These are phyloP conservation scores for Amanita pseudoporphyria DNA, from an alignment of 768 basidiomycete species.

Conservation along the genomic window DNA sequence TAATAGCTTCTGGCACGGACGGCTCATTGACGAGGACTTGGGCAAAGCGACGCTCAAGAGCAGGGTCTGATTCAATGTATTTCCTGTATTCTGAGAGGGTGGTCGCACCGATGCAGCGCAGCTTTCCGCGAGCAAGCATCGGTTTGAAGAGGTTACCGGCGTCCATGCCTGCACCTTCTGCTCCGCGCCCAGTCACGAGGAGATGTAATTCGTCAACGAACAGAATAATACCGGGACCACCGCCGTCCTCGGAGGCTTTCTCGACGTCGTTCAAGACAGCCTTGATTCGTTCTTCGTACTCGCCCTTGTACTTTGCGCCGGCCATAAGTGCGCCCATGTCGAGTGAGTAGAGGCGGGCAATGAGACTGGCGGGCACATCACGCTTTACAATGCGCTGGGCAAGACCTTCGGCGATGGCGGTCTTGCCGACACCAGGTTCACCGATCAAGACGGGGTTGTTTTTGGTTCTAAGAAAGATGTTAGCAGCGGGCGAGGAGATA, in stretches of 20 bases:
- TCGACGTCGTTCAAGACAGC: conserved; percentile 89
- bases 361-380: conserved; percentile 72
- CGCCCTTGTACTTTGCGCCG: conserved; percentile 84
- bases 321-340: conserved; percentile 97
- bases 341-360: conserved; percentile 71
- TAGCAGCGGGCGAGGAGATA: not conserved
- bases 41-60: conserved; percentile 85
- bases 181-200: conserved; percentile 83
- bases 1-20: conserved; percentile 79
- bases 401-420: conserved; percentile 89
- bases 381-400: conserved; percentile 93
- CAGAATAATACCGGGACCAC: conserved; percentile 72
- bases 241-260: conserved; percentile 67
- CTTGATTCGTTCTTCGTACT: conserved; percentile 96
- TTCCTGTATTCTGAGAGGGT: conserved; percentile 89
- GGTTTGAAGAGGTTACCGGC: conserved; percentile 92
- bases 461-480: conserved; percentile 55
- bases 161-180: conserved; percentile 86
- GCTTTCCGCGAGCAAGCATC: conserved; percentile 76
- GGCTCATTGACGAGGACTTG: conserved; percentile 94
- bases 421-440: conserved; percentile 94
- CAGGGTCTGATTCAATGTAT: conserved; percentile 89
- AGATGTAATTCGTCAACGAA: conserved; percentile 95
- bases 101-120: conserved; percentile 77
- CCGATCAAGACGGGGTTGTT: conserved; percentile 97